Conservation (phyloP, 768 basidiomycete genomes). For the Phylloporus sp. region DNA sequence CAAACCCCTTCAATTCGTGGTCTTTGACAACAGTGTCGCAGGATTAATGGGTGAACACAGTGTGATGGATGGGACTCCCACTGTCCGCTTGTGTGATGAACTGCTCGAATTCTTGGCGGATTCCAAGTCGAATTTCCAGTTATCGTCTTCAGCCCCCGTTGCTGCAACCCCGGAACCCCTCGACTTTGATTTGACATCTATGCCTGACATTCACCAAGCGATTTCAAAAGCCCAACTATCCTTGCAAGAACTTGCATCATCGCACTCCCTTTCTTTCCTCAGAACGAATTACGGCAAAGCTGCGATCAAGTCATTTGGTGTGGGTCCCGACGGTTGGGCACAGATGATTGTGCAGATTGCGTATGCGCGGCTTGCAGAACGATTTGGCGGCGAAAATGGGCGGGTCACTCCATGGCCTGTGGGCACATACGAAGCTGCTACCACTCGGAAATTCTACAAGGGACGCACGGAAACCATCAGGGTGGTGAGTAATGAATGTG, state of each 20-base stretch:
- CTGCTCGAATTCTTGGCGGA: slow-evolving; percentile 57
- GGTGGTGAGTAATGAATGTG: slow-evolving; percentile 71
- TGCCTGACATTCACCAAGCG: slow-evolving; percentile 34
- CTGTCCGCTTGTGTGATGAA: slow-evolving; percentile 66
- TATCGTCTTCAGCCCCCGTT: slow-evolving; percentile 19
- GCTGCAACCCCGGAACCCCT: slow-evolving; percentile 44
- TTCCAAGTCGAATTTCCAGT: slow-evolving; percentile 62
- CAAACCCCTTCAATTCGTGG: slow-evolving; percentile 84
- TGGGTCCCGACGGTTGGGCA: slow-evolving; percentile 94
- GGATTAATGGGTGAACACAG: slow-evolving; percentile 94
- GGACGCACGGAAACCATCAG: slow-evolving; percentile 95
- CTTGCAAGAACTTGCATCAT: slow-evolving; percentile 53
- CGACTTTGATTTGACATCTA: slow-evolving; percentile 58
- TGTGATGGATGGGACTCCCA: slow-evolving; percentile 87
- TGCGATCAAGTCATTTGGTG: slow-evolving; percentile 78
- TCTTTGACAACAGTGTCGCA: slow-evolving; percentile 76
- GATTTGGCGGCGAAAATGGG: slow-evolving; percentile 13
- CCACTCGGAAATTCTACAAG: slow-evolving; percentile 83
- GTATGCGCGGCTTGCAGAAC: slow-evolving; percentile 64
- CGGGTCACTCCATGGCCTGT: slow-evolving; percentile 47
- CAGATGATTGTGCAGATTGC: slow-evolving; percentile 92
- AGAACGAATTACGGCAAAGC: slow-evolving; percentile 80
- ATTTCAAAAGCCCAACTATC: slow-evolving; percentile 55
- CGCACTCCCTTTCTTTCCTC: slow-evolving; percentile 60
- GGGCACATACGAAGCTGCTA: slow-evolving; percentile 92